Conservation (phyloP, 2,329 filamentous ascomycete genomes). For the Neurospora sp. region DNA sequence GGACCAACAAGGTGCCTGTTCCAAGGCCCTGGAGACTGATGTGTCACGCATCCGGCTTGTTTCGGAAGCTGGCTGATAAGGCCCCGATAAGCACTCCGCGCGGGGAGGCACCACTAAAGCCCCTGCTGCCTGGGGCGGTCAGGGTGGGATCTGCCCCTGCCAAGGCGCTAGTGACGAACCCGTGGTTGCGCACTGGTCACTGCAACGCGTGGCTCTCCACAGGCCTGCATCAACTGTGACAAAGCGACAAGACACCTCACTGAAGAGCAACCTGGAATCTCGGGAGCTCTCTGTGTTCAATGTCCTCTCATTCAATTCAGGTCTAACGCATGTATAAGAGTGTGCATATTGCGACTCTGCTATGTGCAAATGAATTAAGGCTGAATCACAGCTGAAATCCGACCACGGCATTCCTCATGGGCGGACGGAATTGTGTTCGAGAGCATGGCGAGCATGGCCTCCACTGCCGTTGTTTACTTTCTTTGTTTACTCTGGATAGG, state of each 20-base stretch:
- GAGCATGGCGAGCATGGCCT: neutral
- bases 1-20: neutral
- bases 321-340: neutral
- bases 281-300: neutral
- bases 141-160: neutral
- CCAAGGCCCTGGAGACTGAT: neutral
- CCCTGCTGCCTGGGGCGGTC: neutral
- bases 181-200: neutral
- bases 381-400: neutral
- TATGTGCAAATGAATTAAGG: neutral
- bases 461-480: neutral
- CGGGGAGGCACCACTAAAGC: neutral
- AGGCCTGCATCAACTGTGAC: neutral
- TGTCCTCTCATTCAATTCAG: neutral
- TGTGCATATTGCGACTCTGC: neutral
- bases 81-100: neutral
- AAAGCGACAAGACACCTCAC: neutral
- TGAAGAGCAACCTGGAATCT: neutral
- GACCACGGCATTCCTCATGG: neutral
- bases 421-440: neutral
- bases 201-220: neutral
- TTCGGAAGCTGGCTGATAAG: neutral
- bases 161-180: neutral
- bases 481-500: neutral
- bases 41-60: neutral